Percentiles rank a stretch among this genome's conserved stretches.
phyloP scores from a whole-genome alignment of 305 asterid species.

The Withania somnifera region DNA sequence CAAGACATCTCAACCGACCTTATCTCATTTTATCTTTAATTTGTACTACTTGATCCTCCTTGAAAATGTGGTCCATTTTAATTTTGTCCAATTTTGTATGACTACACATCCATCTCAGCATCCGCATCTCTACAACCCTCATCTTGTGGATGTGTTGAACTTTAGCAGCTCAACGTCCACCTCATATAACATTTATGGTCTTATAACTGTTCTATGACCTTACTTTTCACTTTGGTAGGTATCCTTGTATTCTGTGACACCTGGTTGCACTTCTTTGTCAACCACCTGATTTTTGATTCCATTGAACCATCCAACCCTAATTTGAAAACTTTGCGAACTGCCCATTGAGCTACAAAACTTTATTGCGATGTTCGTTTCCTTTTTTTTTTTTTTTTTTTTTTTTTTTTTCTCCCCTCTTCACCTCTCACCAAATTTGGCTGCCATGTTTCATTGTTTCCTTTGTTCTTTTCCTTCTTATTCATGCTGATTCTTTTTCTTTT shows the following conservation, averaged over 20 bases:
- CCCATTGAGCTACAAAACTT: not conserved
- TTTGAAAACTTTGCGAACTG: not conserved
- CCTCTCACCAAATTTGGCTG: not conserved
- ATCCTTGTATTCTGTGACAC: not conserved
- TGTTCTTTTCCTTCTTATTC: not conserved
- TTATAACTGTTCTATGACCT: not conserved
- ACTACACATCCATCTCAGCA: not conserved
- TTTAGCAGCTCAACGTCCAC: not conserved
- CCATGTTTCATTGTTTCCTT: not conserved
- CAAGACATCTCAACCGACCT: not conserved
- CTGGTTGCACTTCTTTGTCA: not conserved
- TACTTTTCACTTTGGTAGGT: not conserved
- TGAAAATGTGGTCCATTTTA: not conserved
- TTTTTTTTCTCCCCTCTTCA: too few species aligned
- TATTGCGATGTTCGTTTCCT: not conserved
- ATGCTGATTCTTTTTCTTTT: not conserved
- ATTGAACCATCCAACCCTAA: not conserved
- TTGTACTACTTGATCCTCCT: not conserved
- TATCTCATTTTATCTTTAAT: not conserved
- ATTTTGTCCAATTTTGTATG: not conserved
- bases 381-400: not conserved
- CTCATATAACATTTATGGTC: not conserved
- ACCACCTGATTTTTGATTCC: not conserved
- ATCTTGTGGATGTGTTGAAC: not conserved
- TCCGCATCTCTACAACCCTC: not conserved